Evolutionary conservation across 148 eudicot species (phyloP).

Genomic region (Amaranthus cruentus): DNA sequence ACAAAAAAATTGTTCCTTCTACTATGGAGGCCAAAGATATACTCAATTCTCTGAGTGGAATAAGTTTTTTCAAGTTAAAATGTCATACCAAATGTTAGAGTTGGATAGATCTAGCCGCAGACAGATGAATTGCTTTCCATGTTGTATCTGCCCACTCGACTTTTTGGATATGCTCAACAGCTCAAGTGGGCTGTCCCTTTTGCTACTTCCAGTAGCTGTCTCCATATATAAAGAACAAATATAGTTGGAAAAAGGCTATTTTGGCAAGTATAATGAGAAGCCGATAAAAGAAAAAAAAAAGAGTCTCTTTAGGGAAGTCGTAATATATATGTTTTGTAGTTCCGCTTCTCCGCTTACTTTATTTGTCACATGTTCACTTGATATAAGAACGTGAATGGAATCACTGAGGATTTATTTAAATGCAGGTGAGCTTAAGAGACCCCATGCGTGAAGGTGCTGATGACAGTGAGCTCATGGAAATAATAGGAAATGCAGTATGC

Average conservation of each 20-base stretch:
- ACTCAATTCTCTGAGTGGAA: background rate
- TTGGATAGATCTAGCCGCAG: too few species aligned
- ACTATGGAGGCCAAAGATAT: background rate
- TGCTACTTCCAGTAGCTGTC: too few species aligned
- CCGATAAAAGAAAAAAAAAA: background rate
- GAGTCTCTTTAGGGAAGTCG: background rate
- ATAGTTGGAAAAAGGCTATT: too few species aligned
- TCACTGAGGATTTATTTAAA: background rate
- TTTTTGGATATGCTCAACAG: too few species aligned
- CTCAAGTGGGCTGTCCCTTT: too few species aligned
- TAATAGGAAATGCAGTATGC: slow-evolving; percentile 71
- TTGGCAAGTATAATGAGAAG: too few species aligned
- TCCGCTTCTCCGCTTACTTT: background rate
- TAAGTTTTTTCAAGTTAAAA: too few species aligned
- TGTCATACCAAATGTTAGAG: too few species aligned
- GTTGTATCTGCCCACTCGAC: too few species aligned
- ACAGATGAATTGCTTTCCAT: too few species aligned
- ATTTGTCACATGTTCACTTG: background rate
- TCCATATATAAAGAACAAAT: too few species aligned
- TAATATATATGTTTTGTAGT: background rate
- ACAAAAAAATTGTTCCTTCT: background rate
- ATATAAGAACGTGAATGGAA: background rate
- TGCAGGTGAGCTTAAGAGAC: slow-evolving; percentile 92
- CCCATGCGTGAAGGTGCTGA: slow-evolving; percentile 79
- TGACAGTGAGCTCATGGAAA: slow-evolving; percentile 65